phyloP scores from a whole-genome alignment of 345 rosid genomes.

The Noccaea caerulescens region DNA sequence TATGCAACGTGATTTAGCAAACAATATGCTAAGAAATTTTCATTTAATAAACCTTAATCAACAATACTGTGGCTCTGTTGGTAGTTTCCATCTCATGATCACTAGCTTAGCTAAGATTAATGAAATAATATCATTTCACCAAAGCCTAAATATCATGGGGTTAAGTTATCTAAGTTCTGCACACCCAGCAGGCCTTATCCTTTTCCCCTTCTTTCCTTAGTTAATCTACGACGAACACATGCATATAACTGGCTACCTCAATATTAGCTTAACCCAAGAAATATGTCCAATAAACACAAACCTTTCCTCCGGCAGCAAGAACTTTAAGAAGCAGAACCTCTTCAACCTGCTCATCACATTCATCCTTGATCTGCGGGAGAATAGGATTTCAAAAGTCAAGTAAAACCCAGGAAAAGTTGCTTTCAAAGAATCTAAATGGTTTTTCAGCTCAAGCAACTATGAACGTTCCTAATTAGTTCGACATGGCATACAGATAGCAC shows the following conservation, averaged over 20 bases:
- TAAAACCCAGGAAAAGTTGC: slow-evolving; percentile 19
- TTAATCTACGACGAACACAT: slow-evolving; percentile 9
- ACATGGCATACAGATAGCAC: slow-evolving; percentile 14
- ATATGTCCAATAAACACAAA: slow-evolving; percentile 46
- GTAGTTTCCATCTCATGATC: slow-evolving; percentile 23
- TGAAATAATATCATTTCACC: slow-evolving; percentile 28
- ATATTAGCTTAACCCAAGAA: slow-evolving; percentile 19
- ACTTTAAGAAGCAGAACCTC: slow-evolving; percentile 78
- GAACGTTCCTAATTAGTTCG: slow-evolving; percentile 18
- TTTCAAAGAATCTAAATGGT: slow-evolving; percentile 28
- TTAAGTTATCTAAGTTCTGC: slow-evolving; percentile 23
- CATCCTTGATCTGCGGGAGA: slow-evolving; percentile 58
- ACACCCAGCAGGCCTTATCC: slow-evolving; percentile 20
- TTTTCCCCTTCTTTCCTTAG: slow-evolving; percentile 20
- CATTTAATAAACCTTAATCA: slow-evolving; percentile 18
- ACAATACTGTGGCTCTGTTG: slow-evolving; percentile 8
- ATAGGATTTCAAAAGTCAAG: slow-evolving; percentile 25
- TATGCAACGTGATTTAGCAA: slow-evolving; percentile 27
- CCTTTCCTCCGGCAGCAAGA: slow-evolving; percentile 95
- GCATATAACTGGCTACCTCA: slow-evolving; percentile 30
- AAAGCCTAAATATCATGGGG: slow-evolving; percentile 12
- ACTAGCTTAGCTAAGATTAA: slow-evolving; percentile 22
- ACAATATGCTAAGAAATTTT: slow-evolving; percentile 15
- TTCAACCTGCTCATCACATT: slow-evolving; percentile 52
- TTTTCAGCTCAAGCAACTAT: slow-evolving; percentile 23